Evolutionary conservation across 495 filamentous ascomycete species (phyloP), one percentile per base, ranked within the genome.

Genomic region (Glonium stellatum): DNA sequence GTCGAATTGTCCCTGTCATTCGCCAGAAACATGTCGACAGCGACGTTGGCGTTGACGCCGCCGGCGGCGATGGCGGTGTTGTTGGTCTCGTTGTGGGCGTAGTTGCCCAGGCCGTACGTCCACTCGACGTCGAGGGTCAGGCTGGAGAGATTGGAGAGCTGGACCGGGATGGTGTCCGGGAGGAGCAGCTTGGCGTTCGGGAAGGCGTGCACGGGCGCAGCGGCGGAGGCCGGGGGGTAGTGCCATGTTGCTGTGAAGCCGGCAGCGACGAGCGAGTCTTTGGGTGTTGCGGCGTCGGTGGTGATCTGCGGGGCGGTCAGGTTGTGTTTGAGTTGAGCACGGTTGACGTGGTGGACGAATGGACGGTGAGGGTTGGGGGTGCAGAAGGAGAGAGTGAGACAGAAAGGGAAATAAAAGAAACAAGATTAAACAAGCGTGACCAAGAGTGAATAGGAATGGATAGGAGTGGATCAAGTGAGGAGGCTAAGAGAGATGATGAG

Each of bases 11-110:
- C 53, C 25, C 61, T 57, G 47, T 75, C 71, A 22, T 55, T 55
- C 54, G 77, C 76, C 31, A 78, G 68, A 64, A 74, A 78, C 71
- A 78, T 75, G 71, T 78, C 76, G 21, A 78, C 61, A 34, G 73
- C 74, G n/a, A 78, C 76, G 67, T 75, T 77, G 56, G 71, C 60
- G 42, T 76, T 70, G 19, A 75, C 63, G 1, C 51, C 49, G 8
- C 62, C 56, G 18, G 53, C 35, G 12, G 18, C 60, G 10, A 77
- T 60, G 12, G 49, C 47, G 0, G 46, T 9, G 44, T 23, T 36
- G 1, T 72, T 70, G 0, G 63, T 59, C 0, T 37, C 50, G 3
- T 59, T 67, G 21, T 37, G 53, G 5, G 58, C 42, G 1, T 47
- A 19, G 54, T 74, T 63, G 55, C 75, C 75, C 18, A 74, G 34